Conservation (phyloP, 2,329 filamentous ascomycete species). For the Penicillium olsonii region DNA sequence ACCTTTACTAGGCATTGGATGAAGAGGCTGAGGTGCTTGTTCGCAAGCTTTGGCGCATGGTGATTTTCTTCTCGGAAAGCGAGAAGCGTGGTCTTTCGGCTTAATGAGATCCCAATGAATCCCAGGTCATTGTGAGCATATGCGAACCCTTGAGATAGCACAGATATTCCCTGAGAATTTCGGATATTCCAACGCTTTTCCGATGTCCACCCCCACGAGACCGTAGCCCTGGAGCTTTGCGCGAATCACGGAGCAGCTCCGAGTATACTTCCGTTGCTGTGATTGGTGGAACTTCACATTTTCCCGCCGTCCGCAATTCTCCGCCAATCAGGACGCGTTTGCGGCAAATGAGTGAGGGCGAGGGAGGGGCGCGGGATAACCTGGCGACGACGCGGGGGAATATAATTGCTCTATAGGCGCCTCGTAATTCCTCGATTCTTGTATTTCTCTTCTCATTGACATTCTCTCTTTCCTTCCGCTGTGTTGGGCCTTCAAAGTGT, state of each 20-base stretch:
- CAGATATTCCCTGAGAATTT: neutral
- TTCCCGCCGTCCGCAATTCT: slow-evolving; percentile 9
- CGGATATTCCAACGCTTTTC: neutral
- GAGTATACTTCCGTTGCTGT: neutral
- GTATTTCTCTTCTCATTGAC: slow-evolving; percentile 5
- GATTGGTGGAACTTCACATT: slow-evolving; percentile 29
- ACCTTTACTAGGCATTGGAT: slow-evolving; percentile 69
- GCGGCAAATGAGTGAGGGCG: neutral
- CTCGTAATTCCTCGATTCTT: slow-evolving; percentile 6
- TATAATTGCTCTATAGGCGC: slow-evolving; percentile 21
- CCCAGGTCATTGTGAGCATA: neutral
- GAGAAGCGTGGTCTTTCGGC: slow-evolving; percentile 84
- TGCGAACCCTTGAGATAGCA: neutral
- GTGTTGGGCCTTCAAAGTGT: neutral
- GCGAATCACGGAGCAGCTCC: slow-evolving; percentile 22
- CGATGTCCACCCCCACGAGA: slow-evolving; percentile 5
- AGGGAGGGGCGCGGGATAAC: slow-evolving; percentile 20
- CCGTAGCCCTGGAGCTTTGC: neutral
- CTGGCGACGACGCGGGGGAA: slow-evolving; percentile 20
- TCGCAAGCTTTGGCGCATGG: slow-evolving; percentile 97
- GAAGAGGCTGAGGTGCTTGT: slow-evolving; percentile 93
- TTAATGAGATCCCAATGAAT: slow-evolving; percentile 46
- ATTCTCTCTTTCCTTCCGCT: neutral
- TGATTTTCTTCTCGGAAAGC: slow-evolving; percentile 95
- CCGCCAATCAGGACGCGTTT: slow-evolving; percentile 26